These are phyloP conservation scores for Candida takata DNA, from an alignment of 805 yeast genomes.

Conservation along the genomic window DNA sequence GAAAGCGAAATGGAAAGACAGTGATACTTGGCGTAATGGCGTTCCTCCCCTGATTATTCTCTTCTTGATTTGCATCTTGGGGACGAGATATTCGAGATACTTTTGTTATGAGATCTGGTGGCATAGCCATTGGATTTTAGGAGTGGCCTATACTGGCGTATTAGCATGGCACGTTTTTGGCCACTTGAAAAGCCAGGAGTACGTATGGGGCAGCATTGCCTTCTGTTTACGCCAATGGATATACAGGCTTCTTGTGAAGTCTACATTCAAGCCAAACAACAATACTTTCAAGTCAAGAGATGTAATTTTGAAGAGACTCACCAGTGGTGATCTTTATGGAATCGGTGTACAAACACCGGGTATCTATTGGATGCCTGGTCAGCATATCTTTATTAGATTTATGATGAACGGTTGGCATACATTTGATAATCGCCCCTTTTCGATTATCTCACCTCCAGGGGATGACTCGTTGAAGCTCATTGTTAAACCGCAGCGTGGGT, in stretches of 20 bases:
- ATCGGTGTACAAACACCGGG: slow-evolving; percentile 25
- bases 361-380: slow-evolving; percentile 45
- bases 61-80: slow-evolving; percentile 35
- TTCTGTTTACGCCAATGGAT: slow-evolving; percentile 44
- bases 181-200: slow-evolving; percentile 31
- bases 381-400: slow-evolving; percentile 45
- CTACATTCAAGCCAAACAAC: slow-evolving; percentile 38
- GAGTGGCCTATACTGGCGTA: slow-evolving; percentile 40
- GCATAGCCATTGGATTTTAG: slow-evolving; percentile 48
- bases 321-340: slow-evolving; percentile 28
- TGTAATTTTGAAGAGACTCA: slow-evolving; percentile 25
- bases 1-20: slow-evolving; percentile 17
- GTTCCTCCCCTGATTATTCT: slow-evolving; percentile 42
- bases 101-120: slow-evolving; percentile 41
- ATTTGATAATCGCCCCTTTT: slow-evolving; percentile 51
- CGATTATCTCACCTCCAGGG: slow-evolving; percentile 32
- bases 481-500: slow-evolving; percentile 39
- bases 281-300: slow-evolving; percentile 33
- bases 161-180: slow-evolving; percentile 38
- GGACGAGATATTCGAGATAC: slow-evolving; percentile 35
- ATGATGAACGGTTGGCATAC: slow-evolving; percentile 31
- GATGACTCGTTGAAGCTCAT: slow-evolving; percentile 33
- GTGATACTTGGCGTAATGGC: slow-evolving; percentile 31
- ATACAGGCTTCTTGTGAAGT: slow-evolving; percentile 39
- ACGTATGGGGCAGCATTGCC: slow-evolving; percentile 44